Evolutionary conservation across 2,329 filamentous ascomycete genomes (phyloP).

Genomic region (Pseudogymnoascus pannorum): DNA sequence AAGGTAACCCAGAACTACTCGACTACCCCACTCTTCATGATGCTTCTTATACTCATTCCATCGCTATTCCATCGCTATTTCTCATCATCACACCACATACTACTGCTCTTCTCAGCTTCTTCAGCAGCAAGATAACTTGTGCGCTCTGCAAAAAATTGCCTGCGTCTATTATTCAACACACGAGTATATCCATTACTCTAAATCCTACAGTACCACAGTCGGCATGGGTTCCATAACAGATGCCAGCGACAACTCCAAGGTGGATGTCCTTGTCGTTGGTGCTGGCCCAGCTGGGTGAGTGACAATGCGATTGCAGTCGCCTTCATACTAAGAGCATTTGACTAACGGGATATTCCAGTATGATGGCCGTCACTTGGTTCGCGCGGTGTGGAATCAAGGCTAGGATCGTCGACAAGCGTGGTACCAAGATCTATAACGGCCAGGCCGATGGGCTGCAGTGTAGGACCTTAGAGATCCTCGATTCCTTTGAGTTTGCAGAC

Average conservation of each 20-base stretch:
- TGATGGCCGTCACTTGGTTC: slow-evolving; percentile 45
- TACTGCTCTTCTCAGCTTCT: not conserved
- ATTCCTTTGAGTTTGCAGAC: slow-evolving; percentile 62
- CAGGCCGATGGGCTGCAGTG: slow-evolving; percentile 53
- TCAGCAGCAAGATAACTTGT: not conserved
- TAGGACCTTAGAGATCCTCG: slow-evolving; percentile 65
- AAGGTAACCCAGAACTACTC: not conserved
- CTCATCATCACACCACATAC: not conserved
- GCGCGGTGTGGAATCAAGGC: slow-evolving; percentile 40
- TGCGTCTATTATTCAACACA: not conserved
- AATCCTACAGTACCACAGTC: not conserved
- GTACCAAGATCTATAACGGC: slow-evolving; percentile 27
- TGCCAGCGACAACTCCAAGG: slow-evolving; percentile 23
- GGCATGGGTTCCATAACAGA: not conserved
- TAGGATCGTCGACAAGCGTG: slow-evolving; percentile 40
- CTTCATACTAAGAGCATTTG: not conserved
- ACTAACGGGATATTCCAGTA: slow-evolving; percentile 17
- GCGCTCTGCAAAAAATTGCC: not conserved
- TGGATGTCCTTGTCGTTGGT: slow-evolving; percentile 43
- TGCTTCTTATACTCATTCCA: not conserved
- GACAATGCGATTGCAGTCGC: not conserved
- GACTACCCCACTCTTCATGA: not conserved
- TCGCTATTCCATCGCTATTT: too few species aligned
- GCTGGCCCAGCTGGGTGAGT: slow-evolving; percentile 39
- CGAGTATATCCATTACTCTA: not conserved